Evolutionary conservation across 2,329 filamentous ascomycete genomes (phyloP), one percentile per base, ranked within the genome.

Genomic region (Ophiostoma pallidulum): DNA sequence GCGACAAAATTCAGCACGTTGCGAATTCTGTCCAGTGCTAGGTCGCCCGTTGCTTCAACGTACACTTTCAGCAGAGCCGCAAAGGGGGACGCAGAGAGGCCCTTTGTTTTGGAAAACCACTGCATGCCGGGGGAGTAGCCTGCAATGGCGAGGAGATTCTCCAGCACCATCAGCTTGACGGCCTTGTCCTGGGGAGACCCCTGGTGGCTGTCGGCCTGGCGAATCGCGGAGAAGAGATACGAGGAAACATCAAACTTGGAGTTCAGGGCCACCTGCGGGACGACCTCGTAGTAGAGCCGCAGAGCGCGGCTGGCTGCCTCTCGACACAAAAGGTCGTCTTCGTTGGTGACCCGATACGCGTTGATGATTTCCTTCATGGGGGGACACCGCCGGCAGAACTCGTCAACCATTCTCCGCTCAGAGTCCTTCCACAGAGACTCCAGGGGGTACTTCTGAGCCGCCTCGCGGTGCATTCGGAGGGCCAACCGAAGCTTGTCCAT

Each of bases 161-260:
- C 82, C 24, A 96, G 69, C 63, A 94, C 86, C 58, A 90, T 77
- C 9, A 84, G 63, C 19, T 78, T 70, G 40, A 90, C 68, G 1
- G 72, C 72, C 42, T 71, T 64, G 41, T 73, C 66, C 45, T 70
- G 66, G 64, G 40, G 77, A 70, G 41, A 54, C 36, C 36, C 74
- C 3, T 70, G 64, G 14, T 72, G 67, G 13, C 73, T 64, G 37
- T 84, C 77, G 9, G 87, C 64, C 28, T 73, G 72, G 48, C 75
- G 71, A 39, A 97, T 68, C 1, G 82, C 75, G 50, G 80, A 77
- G 8, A 83, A 80, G 14, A 98, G 72, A 18, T 84, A 74, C 1
- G 84, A 69, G 0, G 91, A 92, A 4, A 94, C 83, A 59, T 97
- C 92, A 58, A 96, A 92, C 54, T 85, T 92, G 56, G 89, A 84